phyloP scores from a whole-genome alignment of 2,329 filamentous ascomycete species.

The Blumeria hordei region DNA sequence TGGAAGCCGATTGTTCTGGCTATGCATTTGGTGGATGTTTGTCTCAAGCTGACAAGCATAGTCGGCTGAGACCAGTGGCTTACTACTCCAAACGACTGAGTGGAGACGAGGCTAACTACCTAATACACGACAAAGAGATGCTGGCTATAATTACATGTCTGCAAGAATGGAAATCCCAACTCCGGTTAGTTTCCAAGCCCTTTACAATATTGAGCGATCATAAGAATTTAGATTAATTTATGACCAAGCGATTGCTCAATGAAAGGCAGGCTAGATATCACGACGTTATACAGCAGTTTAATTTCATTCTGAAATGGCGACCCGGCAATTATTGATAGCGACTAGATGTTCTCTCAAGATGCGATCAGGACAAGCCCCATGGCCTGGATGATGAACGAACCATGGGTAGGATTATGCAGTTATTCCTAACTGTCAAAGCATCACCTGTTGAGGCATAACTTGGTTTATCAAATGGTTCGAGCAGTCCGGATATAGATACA shows the following conservation, averaged over 20 bases:
- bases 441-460: not conserved
- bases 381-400: not conserved
- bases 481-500: not conserved
- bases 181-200: not conserved
- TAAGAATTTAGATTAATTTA: not conserved
- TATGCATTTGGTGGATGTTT: not conserved
- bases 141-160: too few relatives aligned
- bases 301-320: not conserved
- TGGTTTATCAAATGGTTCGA: not conserved
- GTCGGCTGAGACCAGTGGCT: not conserved
- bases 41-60: not conserved
- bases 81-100: not conserved
- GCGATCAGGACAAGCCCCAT: not conserved
- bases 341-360: not conserved
- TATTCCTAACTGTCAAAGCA: not conserved
- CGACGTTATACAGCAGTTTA: not conserved
- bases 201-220: not conserved
- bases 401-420: not conserved
- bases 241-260: not conserved
- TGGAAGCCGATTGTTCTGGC: not conserved
- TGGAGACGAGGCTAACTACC: not conserved
- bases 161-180: too few relatives aligned
- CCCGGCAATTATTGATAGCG: not conserved
- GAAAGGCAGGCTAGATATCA: not conserved
- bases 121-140: too few relatives aligned